Conservation (phyloP, 1,284 basidiomycete species). For the Rhodotorula mucilaginosa region DNA sequence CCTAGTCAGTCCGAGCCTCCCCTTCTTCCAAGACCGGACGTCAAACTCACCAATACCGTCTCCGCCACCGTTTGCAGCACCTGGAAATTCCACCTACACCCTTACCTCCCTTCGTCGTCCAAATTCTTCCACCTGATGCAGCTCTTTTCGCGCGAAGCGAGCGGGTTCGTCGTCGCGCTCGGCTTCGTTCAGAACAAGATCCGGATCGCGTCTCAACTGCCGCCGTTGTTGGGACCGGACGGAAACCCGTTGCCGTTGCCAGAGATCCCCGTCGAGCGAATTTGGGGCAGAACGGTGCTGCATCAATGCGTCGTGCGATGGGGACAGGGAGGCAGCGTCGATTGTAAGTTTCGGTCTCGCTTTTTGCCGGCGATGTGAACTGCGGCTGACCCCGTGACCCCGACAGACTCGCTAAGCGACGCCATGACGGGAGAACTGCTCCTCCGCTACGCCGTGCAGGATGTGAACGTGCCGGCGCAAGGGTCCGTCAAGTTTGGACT, state of each 20-base stretch:
- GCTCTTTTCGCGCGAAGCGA: conserved; percentile 28
- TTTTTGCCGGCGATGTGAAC: no score
- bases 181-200: conserved; percentile 30
- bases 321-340: conserved; percentile 25
- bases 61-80: not conserved
- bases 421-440: conserved; percentile 12
- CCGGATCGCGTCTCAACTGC: conserved; percentile 12
- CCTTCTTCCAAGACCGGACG: not conserved
- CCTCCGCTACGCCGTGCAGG: conserved; percentile 8
- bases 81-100: conserved; percentile 28
- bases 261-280: conserved; percentile 1
- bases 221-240: not conserved
- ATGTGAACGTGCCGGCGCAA: conserved; percentile 14
- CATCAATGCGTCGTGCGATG: conserved; percentile 18
- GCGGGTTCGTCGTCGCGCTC: conserved; percentile 32
- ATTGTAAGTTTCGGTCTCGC: conserved; percentile 16
- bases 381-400: no score
- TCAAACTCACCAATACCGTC: not conserved
- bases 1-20: conserved; percentile 13
- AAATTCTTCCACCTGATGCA: conserved; percentile 38
- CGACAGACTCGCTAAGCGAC: conserved; percentile 19
- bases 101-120: conserved; percentile 8
- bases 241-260: conserved; percentile 10
- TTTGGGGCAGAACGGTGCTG: conserved; percentile 17
- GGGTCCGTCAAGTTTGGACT: conserved; percentile 26